These are phyloP conservation scores for Pharnaceum exiguum DNA, from an alignment of 148 eudicot species.

Conservation along the genomic window DNA sequence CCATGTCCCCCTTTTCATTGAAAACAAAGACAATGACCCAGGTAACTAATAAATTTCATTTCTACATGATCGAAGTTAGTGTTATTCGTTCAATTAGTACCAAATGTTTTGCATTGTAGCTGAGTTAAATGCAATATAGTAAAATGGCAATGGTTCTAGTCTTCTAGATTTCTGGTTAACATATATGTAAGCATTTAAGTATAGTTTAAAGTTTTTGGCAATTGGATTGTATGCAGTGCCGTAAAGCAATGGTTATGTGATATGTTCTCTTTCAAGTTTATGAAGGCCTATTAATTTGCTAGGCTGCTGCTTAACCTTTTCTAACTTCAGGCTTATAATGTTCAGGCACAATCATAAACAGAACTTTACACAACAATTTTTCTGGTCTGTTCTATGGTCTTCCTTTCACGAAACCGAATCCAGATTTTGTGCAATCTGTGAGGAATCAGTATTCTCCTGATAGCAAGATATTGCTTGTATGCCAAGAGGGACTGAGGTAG, in stretches of 20 bases:
- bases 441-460: slow-evolving; percentile 72
- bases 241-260: too few relatives aligned
- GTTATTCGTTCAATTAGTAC: neutral
- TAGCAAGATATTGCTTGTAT: slow-evolving; percentile 72
- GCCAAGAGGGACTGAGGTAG: slow-evolving; percentile 94
- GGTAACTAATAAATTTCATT: slow-evolving; percentile 37
- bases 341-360: slow-evolving; percentile 75
- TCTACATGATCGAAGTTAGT: neutral
- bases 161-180: too few relatives aligned
- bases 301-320: neutral
- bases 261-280: too few relatives aligned
- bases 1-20: slow-evolving; percentile 83
- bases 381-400: slow-evolving; percentile 82
- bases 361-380: slow-evolving; percentile 83
- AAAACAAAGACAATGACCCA: slow-evolving; percentile 73
- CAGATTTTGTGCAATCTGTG: slow-evolving; percentile 76
- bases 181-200: too few relatives aligned
- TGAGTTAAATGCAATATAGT: too few relatives aligned
- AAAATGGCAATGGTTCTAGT: too few relatives aligned
- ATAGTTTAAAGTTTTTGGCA: too few relatives aligned
- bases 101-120: too few relatives aligned
- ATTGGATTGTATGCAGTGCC: too few relatives aligned
- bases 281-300: too few relatives aligned
- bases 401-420: slow-evolving; percentile 85
- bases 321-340: slow-evolving; percentile 2